phyloP scores from a whole-genome alignment of 805 yeast species.

The Myxozyma nipponensis region DNA sequence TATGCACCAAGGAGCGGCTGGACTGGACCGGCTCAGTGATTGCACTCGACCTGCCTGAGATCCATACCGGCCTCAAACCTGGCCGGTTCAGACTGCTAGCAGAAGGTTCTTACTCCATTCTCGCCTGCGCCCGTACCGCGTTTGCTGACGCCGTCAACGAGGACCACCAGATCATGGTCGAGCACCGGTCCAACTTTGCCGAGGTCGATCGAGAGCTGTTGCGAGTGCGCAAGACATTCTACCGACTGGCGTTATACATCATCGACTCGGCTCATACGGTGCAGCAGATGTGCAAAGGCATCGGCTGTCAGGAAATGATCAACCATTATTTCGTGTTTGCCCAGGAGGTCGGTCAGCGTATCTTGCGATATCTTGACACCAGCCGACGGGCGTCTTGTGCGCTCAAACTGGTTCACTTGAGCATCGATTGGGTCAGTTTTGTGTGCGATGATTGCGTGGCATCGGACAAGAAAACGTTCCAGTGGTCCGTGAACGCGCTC shows the following conservation, averaged over 20 bases:
- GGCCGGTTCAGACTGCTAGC: conserved; percentile 67
- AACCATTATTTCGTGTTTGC: conserved; percentile 73
- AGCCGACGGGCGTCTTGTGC: conserved; percentile 64
- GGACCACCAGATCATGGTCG: conserved; percentile 45
- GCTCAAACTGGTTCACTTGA: conserved; percentile 64
- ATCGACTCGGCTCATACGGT: conserved; percentile 56
- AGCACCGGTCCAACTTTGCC: conserved; percentile 65
- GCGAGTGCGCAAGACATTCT: conserved; percentile 61
- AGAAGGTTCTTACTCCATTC: conserved; percentile 60
- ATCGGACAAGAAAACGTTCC: conserved; percentile 81
- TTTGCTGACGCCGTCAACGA: conserved; percentile 59
- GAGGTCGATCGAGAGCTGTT: conserved; percentile 70
- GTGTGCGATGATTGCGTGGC: conserved; percentile 94
- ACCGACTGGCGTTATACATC: conserved; percentile 60
- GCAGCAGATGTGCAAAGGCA: conserved; percentile 49
- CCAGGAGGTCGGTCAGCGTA: conserved; percentile 74
- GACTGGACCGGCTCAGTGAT: conserved; percentile 85
- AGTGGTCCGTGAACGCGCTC: conserved; percentile 94
- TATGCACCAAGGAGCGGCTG: conserved; percentile 78
- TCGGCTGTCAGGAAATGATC: conserved; percentile 70
- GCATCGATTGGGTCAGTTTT: conserved; percentile 89
- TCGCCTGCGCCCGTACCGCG: conserved; percentile 53
- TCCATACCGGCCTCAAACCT: conserved; percentile 51
- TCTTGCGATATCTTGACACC: conserved; percentile 56
- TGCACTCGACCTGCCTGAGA: conserved; percentile 42